Percentiles rank a stretch among this genome's conserved stretches.
Evolutionary conservation across 345 rosid genomes (phyloP).

Genomic region (Syzygium grande): DNA sequence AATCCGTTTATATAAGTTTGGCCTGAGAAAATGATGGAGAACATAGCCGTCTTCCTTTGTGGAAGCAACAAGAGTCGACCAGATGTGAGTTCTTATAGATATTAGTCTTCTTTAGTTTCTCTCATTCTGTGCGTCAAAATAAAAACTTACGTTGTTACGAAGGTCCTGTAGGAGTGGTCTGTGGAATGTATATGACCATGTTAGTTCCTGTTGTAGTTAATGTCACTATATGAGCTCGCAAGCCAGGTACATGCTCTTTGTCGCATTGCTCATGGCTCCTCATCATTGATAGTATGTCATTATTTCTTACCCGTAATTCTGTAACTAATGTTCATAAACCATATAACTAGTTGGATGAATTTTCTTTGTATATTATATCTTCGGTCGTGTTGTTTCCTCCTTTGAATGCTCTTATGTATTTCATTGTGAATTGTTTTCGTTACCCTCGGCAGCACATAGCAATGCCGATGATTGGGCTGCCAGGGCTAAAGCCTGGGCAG

Average conservation of each 20-base stretch:
- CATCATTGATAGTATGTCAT: background rate
- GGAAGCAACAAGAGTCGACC: background rate
- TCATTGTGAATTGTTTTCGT: background rate
- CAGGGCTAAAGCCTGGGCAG: conserved; percentile 94
- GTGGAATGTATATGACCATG: background rate
- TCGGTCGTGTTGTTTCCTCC: background rate
- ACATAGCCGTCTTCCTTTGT: background rate
- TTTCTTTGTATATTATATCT: background rate
- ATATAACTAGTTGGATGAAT: background rate
- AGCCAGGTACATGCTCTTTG: background rate
- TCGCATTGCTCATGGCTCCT: background rate
- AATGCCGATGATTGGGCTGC: conserved; percentile 90
- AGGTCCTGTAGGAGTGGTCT: background rate
- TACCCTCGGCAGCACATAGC: conserved; percentile 33
- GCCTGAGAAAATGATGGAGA: background rate
- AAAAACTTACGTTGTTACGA: background rate
- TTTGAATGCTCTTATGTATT: background rate
- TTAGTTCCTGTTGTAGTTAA: background rate
- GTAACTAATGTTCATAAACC: background rate
- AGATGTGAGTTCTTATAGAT: background rate
- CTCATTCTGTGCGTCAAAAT: background rate
- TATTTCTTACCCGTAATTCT: background rate
- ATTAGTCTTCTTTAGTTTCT: background rate
- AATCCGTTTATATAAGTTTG: background rate
- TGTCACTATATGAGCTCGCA: background rate